phyloP scores from a whole-genome alignment of 805 yeast genomes.

The Hanseniaspora thailandica region DNA sequence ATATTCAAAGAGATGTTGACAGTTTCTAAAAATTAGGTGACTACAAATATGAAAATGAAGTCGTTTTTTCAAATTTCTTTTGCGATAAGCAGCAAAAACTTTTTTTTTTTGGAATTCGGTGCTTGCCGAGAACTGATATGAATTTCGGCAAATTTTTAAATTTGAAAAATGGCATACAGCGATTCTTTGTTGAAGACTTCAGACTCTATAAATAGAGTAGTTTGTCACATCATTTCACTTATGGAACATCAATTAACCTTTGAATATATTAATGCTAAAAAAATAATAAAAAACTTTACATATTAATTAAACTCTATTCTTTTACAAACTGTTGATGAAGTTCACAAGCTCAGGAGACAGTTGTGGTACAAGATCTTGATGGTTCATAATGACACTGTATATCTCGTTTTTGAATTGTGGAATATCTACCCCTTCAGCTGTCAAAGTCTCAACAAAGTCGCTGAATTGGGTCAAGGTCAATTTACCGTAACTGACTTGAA shows the following conservation, averaged over 20 bases:
- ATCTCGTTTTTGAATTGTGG: conserved; percentile 25
- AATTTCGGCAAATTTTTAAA: too few relatives aligned
- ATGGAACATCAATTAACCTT: not conserved
- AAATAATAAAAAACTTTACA: too few relatives aligned
- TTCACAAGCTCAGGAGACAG: not conserved
- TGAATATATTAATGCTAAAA: too few relatives aligned
- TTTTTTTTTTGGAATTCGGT: not conserved
- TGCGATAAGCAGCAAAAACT: not conserved
- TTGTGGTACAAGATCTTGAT: conserved; percentile 11
- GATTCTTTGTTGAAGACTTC: too few relatives aligned
- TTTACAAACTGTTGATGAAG: conserved; percentile 10
- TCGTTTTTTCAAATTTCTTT: too few relatives aligned
- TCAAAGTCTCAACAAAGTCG: conserved; percentile 24
- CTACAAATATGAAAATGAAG: too few relatives aligned
- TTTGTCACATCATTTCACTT: too few relatives aligned
- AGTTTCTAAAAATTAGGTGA: too few relatives aligned
- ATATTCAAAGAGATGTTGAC: too few relatives aligned
- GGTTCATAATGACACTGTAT: conserved; percentile 21
- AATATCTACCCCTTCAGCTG: conserved; percentile 23
- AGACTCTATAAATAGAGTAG: too few relatives aligned
- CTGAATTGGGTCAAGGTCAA: conserved; percentile 13
- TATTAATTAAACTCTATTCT: not conserved
- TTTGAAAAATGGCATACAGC: too few relatives aligned
- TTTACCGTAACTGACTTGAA: conserved; percentile 27
- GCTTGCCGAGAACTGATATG: too few relatives aligned